These are phyloP conservation scores for Saccharomycopsis babjevae DNA, from an alignment of 805 yeast genomes.

Conservation along the genomic window DNA sequence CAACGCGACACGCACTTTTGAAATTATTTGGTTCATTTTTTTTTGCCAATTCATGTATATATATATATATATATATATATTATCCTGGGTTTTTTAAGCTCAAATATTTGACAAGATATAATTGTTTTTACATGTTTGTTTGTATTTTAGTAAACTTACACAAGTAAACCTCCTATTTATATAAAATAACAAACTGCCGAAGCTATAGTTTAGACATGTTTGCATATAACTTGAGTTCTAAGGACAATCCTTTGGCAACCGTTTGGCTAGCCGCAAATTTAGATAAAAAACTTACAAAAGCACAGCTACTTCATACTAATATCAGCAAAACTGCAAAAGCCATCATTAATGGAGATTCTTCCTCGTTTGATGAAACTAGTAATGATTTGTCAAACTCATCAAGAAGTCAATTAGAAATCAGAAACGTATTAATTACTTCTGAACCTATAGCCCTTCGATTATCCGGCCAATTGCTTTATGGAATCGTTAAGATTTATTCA, in stretches of 20 bases:
- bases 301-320: constrained; percentile 62
- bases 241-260: constrained; percentile 77
- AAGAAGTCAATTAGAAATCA: background rate
- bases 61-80: too few relatives aligned
- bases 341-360: constrained; percentile 32
- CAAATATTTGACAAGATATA: too few relatives aligned
- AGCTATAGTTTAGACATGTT: constrained; percentile 16
- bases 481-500: constrained; percentile 79
- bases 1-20: too few relatives aligned
- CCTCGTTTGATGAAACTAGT: background rate
- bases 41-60: too few relatives aligned
- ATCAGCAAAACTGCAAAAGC: constrained; percentile 59
- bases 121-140: too few relatives aligned
- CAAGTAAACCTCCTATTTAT: too few relatives aligned
- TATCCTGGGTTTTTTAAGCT: too few relatives aligned
- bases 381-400: background rate
- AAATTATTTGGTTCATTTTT: too few relatives aligned
- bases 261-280: constrained; percentile 91
- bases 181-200: too few relatives aligned
- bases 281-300: constrained; percentile 65
- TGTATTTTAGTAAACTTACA: too few relatives aligned
- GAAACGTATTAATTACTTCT: constrained; percentile 17
- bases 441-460: constrained; percentile 69
- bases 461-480: constrained; percentile 78
- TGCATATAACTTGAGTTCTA: constrained; percentile 36